Evolutionary conservation across 306 rosid genomes (phyloP).

Genomic region (Vigna hirtella): DNA sequence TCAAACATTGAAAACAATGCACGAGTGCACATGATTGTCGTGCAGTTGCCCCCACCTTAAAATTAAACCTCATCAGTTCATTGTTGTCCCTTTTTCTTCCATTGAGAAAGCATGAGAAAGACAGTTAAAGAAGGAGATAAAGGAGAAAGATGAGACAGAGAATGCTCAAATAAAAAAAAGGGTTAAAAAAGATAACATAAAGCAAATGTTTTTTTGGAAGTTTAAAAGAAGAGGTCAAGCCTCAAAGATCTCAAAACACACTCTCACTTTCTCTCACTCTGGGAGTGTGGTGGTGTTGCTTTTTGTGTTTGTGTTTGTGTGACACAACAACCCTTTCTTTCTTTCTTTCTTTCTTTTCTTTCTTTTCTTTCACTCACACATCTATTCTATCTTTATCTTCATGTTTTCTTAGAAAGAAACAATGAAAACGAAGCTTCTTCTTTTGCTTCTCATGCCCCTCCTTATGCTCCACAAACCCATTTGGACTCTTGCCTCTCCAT

Average conservation of each 20-base stretch:
- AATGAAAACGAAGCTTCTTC: conserved; percentile 58
- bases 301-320: background rate
- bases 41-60: conserved; percentile 40
- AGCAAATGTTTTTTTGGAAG: background rate
- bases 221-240: conserved; percentile 2
- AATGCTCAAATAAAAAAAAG: conserved; percentile 1
- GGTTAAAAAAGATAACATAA: conserved; percentile 19
- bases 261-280: conserved; percentile 26
- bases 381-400: conserved; percentile 41
- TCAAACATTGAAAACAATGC: conserved; percentile 10
- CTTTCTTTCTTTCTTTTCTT: background rate
- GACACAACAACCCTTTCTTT: conserved; percentile 2
- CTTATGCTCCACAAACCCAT: conserved; percentile 53
- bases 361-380: background rate
- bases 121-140: background rate
- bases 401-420: conserved; percentile 47
- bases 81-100: conserved; percentile 8
- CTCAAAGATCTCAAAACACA: conserved; percentile 41
- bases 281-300: background rate
- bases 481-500: conserved; percentile 53
- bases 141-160: conserved; percentile 16
- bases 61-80: conserved; percentile 34
- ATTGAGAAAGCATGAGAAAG: conserved; percentile 38
- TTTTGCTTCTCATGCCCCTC: conserved; percentile 39
- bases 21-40: conserved; percentile 43